Base-by-base conservation (phyloP, 306 rosid genomes). In the Vigna hirtella region DNA sequence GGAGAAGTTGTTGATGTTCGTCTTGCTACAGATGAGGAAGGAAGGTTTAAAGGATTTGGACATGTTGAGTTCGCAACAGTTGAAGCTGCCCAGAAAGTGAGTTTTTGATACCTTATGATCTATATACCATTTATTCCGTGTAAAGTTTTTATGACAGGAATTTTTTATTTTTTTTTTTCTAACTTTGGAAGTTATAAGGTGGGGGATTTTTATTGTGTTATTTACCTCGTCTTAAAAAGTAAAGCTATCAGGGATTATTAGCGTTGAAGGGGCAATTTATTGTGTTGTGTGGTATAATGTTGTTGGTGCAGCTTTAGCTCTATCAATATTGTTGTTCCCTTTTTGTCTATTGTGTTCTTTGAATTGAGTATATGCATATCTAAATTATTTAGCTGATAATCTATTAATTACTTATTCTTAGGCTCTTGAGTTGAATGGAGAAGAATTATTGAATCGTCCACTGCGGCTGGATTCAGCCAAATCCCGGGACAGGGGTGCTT, bases 1-100 rank as follows among this genome's bases (percentile, higher is more conserved):
- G 99, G 93, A 4, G 90, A 87, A 56, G 80, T 93, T 53, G 89
- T 85, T 47, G 98, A 88, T 36, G 90, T 96, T 1, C 97, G 99
- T 59, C 68, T 96, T 0, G 36, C 97, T 2, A 4, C 48, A 0
- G 88, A 87, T 73, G 66, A 48, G 0, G 88, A 74, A 2, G 98
- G 97, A 13, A 71, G 52, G 42, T 88, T 90, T 45, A 95, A 57
- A 88, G 99, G 98, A 3, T 95, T 62, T 86, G 99, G 94, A 0
- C 98, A 95, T 74, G 90, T 95, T 32, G 98, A 95, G 64, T 95
- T 93, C 83, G 94, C 84, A 34, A 82, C 93, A 1, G 74, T 70
- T 0, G 97, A 86, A 78, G 89, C 49, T 5, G 97, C 98, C 1
- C 80, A 81, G 15, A 87, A 80, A 16, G 99, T 95, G 49, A 53